Base-by-base conservation (phyloP, 441 rosid genomes). In the Mallotus repandus region DNA sequence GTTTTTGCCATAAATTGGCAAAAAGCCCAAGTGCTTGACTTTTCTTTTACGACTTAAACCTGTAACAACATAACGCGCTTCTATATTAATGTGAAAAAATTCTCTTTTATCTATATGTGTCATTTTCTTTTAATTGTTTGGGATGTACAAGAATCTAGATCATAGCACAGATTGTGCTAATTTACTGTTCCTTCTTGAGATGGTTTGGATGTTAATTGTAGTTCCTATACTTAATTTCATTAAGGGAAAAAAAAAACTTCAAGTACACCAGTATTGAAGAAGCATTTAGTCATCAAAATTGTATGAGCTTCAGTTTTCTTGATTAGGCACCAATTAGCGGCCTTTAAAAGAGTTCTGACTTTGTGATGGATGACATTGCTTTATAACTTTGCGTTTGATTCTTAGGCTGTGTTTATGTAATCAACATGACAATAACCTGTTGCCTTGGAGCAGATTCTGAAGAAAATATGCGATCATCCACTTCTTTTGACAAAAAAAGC, bases 401-500 rank as follows among this genome's bases (percentile, higher is more conserved):
- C 66, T 61, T 66, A 9, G 19, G 21, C 48, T 63, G 43, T 13
- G 41, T 66, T 29, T 72, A 52, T 22, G 53, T 72, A 29, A 68
- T 25, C 45, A 38, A 38, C 41, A 38, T 3, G 41, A 38, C 6
- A 10, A 63, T 7, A 32, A 32, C 41, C 15, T 6, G 63, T 70
- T 77, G 62, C 70, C 75, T 74, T 84, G 77, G 77, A 78, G 81
- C 91, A 95, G 99, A 96, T 96, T 79, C 82, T 96, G 79, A 96
- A 96, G 83, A 96, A 96, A 88, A 96, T 96, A 81, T 96, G 98
- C 78, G 99, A 96, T 77, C 99, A 96, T 73, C 98, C 98, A 4
- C 96, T 96, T 80, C 89, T 96, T 70, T 87, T 96, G 83, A 96
- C 99, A 76, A 91, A 93, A 86, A 90, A 92, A 80, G 99, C 99